Percentiles rank a stretch among this genome's conserved stretches.
Evolutionary conservation across 768 basidiomycete species (phyloP).

Genomic region (Tephrocybe sp.): DNA sequence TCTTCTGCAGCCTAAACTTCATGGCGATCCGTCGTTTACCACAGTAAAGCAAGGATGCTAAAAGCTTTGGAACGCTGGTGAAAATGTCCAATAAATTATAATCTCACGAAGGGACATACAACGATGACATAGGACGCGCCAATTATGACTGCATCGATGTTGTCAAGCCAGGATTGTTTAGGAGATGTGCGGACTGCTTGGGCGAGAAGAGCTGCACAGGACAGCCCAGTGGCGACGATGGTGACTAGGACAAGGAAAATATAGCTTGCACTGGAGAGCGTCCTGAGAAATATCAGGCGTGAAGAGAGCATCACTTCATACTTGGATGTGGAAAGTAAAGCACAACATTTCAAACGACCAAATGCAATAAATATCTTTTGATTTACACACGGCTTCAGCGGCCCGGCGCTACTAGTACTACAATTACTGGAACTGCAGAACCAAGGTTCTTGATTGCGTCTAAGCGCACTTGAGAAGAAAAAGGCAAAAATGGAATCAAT

Average conservation of each 20-base stretch:
- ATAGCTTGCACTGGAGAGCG: slow-evolving; percentile 56
- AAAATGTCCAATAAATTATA: not conserved
- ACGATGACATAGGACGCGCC: slow-evolving; percentile 69
- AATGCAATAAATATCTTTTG: no score
- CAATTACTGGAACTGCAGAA: not conserved
- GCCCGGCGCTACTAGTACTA: slow-evolving; percentile 6
- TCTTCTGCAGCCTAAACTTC: slow-evolving; percentile 58
- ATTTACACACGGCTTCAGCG: slow-evolving; percentile 4
- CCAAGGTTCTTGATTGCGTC: not conserved
- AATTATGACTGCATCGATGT: slow-evolving; percentile 67
- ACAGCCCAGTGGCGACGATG: slow-evolving; percentile 55
- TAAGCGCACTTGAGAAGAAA: not conserved
- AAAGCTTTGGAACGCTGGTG: slow-evolving; percentile 33
- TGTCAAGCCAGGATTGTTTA: slow-evolving; percentile 49
- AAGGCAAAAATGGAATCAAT: slow-evolving; percentile 12
- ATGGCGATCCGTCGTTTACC: slow-evolving; percentile 69
- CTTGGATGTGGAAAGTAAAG: not conserved
- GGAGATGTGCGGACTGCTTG: slow-evolving; percentile 71
- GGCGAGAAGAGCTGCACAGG: slow-evolving; percentile 61
- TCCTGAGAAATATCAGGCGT: slow-evolving; percentile 30
- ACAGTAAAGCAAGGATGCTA: slow-evolving; percentile 59
- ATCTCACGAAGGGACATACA: slow-evolving; percentile 36
- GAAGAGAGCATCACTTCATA: slow-evolving; percentile 35
- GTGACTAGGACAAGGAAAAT: slow-evolving; percentile 46
- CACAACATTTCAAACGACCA: not conserved